phyloP scores from a whole-genome alignment of 192 early-diverging fungal species.

The Fimicolochytrium jonesii region DNA sequence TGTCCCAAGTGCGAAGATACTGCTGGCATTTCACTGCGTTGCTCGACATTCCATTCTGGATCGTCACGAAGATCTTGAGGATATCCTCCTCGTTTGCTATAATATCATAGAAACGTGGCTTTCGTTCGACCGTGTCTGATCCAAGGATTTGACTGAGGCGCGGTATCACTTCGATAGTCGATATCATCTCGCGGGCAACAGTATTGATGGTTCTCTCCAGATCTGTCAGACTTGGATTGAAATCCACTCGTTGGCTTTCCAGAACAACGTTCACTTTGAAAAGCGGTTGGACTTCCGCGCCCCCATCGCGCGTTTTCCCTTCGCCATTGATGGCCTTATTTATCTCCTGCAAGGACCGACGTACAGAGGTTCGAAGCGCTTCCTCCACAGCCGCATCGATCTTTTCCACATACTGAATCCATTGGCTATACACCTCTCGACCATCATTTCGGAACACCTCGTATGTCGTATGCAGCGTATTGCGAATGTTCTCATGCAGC shows the following conservation, averaged over 20 bases:
- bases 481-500: constrained; percentile 42
- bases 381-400: constrained; percentile 55
- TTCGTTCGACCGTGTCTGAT: constrained; percentile 22
- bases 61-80: constrained; percentile 52
- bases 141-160: constrained; percentile 35
- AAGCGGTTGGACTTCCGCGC: constrained; percentile 54
- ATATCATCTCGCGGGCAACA: constrained; percentile 57
- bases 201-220: constrained; percentile 56
- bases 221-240: constrained; percentile 47
- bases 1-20: constrained; percentile 62
- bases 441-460: constrained; percentile 57
- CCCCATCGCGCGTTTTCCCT: constrained; percentile 49
- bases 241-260: constrained; percentile 57
- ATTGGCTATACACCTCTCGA: constrained; percentile 51
- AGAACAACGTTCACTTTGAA: constrained; percentile 64
- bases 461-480: constrained; percentile 39
- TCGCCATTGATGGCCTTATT: constrained; percentile 64
- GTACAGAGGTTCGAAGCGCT: constrained; percentile 46
- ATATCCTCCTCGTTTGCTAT: constrained; percentile 57
- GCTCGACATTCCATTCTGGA: constrained; percentile 56
- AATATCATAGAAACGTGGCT: constrained; percentile 45
- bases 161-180: constrained; percentile 48
- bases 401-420: constrained; percentile 52
- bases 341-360: constrained; percentile 52
- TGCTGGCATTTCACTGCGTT: constrained; percentile 57